Percentiles rank a stretch among this genome's conserved stretches.
These are phyloP conservation scores for Desmodesmus armatus DNA, from an alignment of 139 green algal genomes.

Conservation along the genomic window DNA sequence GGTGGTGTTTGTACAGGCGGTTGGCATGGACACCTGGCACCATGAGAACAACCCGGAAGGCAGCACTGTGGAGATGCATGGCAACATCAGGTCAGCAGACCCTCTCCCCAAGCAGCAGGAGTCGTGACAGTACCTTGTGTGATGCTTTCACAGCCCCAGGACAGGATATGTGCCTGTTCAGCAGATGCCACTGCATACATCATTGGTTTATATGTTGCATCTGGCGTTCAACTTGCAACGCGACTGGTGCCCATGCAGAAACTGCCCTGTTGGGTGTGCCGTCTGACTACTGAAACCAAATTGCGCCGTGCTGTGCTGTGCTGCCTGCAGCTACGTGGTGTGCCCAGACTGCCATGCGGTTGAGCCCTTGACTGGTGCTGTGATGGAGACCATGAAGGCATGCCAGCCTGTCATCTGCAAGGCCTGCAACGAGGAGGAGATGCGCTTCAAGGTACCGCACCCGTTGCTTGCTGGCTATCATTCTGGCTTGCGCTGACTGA, in stretches of 20 bases:
- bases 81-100: slow-evolving; percentile 65
- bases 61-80: slow-evolving; percentile 92
- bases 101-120: not conserved
- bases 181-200: not conserved
- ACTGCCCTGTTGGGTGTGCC: not conserved
- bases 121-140: not conserved
- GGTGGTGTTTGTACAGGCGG: slow-evolving; percentile 23
- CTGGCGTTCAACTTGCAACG: not conserved
- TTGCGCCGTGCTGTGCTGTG: not conserved
- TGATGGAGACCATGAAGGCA: slow-evolving; percentile 59
- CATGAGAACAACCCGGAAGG: slow-evolving; percentile 75
- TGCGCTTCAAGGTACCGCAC: slow-evolving; percentile 77
- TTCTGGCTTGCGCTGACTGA: no score
- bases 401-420: slow-evolving; percentile 58
- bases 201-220: not conserved
- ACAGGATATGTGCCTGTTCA: not conserved
- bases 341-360: slow-evolving; percentile 68
- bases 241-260: not conserved
- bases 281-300: not conserved
- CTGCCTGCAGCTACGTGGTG: slow-evolving; percentile 63
- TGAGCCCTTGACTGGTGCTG: slow-evolving; percentile 51
- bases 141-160: not conserved
- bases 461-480: no score
- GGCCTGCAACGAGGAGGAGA: slow-evolving; percentile 54
- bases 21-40: slow-evolving; percentile 90